Percentiles rank a stretch among this genome's conserved stretches.
These are phyloP conservation scores for Moesziomyces globuligerus DNA, from an alignment of 1,284 basidiomycete genomes.

Conservation along the genomic window DNA sequence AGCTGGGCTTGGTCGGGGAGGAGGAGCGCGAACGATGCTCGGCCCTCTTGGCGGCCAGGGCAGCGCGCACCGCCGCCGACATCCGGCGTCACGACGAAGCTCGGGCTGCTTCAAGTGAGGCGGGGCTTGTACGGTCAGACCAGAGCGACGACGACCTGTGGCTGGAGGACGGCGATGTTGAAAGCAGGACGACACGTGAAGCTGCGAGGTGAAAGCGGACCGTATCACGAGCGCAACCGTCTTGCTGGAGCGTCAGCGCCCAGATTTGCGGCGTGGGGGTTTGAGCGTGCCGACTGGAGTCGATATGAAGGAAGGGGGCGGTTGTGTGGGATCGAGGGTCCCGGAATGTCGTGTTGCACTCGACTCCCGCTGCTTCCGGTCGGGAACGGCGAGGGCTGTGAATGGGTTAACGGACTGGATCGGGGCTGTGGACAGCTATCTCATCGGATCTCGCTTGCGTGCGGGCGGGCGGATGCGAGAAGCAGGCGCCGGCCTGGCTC, in stretches of 20 bases:
- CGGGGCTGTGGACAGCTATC: neutral
- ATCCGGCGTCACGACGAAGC: slow-evolving; percentile 31
- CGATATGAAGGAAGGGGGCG: no score
- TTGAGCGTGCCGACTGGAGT: no score
- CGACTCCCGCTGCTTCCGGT: neutral
- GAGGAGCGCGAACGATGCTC: slow-evolving; percentile 36
- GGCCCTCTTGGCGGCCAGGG: slow-evolving; percentile 50
- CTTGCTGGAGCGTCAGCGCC: no score
- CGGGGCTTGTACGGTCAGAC: neutral
- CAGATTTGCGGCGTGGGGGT: no score
- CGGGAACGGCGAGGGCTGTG: neutral
- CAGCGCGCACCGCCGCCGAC: slow-evolving; percentile 57
- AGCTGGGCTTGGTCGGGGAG: slow-evolving; percentile 36
- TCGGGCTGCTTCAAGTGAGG: neutral
- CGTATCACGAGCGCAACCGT: no score
- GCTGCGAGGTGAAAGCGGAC: no score
- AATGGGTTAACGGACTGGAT: neutral
- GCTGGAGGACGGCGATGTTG: no score
- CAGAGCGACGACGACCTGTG: neutral
- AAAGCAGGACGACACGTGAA: no score
- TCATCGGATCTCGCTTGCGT: neutral
- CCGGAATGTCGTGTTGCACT: no score
- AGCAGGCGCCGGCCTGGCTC: no score
- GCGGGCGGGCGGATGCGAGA: no score
- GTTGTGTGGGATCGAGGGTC: no score